These are phyloP conservation scores for Aspergillus cavernicola DNA, from an alignment of 495 filamentous ascomycete genomes.

Conservation along the genomic window DNA sequence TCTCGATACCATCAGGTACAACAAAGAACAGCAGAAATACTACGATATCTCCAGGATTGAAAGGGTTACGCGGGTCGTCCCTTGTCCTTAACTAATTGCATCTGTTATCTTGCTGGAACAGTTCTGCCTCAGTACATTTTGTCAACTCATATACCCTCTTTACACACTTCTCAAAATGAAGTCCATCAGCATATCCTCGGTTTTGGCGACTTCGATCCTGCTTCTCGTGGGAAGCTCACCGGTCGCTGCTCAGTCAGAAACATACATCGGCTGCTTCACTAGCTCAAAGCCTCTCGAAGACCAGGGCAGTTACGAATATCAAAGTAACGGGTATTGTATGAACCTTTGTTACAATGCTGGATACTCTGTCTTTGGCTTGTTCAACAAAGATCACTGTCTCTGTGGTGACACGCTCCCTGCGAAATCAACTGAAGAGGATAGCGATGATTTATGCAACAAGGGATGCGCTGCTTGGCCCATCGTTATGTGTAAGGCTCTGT, in stretches of 20 bases:
- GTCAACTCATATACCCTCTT: not conserved
- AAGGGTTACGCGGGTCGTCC: conserved; percentile 49
- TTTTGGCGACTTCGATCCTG: conserved; percentile 27
- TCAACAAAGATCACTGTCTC: conserved; percentile 39
- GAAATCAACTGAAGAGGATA: conserved; percentile 34
- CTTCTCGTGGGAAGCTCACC: conserved; percentile 24
- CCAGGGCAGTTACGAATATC: conserved; percentile 40
- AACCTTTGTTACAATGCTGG: conserved; percentile 30
- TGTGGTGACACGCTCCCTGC: conserved; percentile 46
- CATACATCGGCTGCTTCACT: conserved; percentile 34
- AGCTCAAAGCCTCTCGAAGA: conserved; percentile 22
- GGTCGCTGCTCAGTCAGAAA: conserved; percentile 20
- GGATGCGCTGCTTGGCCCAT: conserved; percentile 40
- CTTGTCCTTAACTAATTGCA: conserved; percentile 25
- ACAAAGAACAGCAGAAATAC: not conserved
- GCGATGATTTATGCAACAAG: conserved; percentile 32
- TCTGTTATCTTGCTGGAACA: conserved; percentile 16
- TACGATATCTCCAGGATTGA: conserved; percentile 15
- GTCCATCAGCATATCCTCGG: conserved; percentile 24
- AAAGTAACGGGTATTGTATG: conserved; percentile 48
- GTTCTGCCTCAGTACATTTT: conserved; percentile 10
- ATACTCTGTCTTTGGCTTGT: conserved; percentile 41
- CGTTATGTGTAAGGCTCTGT: conserved; percentile 44
- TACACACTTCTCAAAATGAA: conserved; percentile 28
- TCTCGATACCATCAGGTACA: not conserved